phyloP scores from a whole-genome alignment of 1,284 basidiomycete genomes.

The Irpex rosettiformis region DNA sequence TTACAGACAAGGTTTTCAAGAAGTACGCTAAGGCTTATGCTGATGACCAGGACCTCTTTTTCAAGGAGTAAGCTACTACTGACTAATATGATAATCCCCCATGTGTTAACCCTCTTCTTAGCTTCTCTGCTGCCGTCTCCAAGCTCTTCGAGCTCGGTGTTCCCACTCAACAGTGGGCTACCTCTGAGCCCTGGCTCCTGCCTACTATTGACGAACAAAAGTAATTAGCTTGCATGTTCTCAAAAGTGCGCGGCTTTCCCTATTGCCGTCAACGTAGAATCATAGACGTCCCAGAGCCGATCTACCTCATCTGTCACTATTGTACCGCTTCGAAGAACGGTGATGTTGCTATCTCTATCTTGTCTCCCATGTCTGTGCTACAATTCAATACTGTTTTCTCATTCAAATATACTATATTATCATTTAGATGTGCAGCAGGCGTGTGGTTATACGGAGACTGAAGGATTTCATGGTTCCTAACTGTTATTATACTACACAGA shows the following conservation, averaged over 20 bases:
- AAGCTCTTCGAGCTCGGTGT: slow-evolving; percentile 90
- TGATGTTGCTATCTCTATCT: neutral
- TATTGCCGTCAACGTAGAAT: neutral
- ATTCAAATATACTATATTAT: neutral
- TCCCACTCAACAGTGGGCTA: slow-evolving; percentile 70
- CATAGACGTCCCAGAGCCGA: neutral
- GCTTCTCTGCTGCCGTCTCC: slow-evolving; percentile 76
- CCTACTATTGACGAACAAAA: slow-evolving; percentile 60
- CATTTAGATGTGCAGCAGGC: neutral
- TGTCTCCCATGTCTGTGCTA: neutral
- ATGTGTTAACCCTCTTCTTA: slow-evolving; percentile 28
- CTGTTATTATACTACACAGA: too few species aligned
- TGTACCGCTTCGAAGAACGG: too few species aligned
- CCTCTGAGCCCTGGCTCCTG: slow-evolving; percentile 70
- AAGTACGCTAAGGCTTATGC: slow-evolving; percentile 84
- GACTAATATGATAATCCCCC: slow-evolving; percentile 3
- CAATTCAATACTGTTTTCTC: neutral
- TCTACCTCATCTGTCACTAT: too few species aligned
- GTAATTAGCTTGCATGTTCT: neutral
- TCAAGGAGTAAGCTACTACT: slow-evolving; percentile 71
- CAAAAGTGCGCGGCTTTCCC: neutral
- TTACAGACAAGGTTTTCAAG: slow-evolving; percentile 87
- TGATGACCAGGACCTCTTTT: slow-evolving; percentile 79
- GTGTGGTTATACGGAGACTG: too few species aligned
- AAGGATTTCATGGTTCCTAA: too few species aligned